These are phyloP conservation scores for Pholiota microspora DNA, from an alignment of 768 basidiomycete species.

Conservation along the genomic window DNA sequence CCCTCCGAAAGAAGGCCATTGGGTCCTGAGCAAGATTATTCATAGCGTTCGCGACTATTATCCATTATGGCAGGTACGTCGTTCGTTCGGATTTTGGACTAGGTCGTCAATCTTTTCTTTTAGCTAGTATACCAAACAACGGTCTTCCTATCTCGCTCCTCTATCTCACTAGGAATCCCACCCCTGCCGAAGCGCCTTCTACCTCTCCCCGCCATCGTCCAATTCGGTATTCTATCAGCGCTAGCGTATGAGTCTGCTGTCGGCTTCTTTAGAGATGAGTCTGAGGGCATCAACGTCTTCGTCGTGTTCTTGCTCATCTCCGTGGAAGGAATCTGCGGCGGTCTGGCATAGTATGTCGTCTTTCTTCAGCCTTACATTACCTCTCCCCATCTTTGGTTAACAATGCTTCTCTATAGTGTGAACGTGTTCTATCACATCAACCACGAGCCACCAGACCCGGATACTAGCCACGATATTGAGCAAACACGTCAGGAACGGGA, in stretches of 20 bases:
- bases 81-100: too few relatives aligned
- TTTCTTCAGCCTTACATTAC: background rate
- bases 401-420: slow-evolving; percentile 49
- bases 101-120: background rate
- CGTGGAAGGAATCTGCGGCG: slow-evolving; percentile 90
- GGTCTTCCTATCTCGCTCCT: slow-evolving; percentile 91
- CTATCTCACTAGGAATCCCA: slow-evolving; percentile 81
- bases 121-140: slow-evolving; percentile 87
- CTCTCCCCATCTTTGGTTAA: background rate
- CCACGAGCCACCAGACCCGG: slow-evolving; percentile 57
- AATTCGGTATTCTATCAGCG: slow-evolving; percentile 61
- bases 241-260: slow-evolving; percentile 67
- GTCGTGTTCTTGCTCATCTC: slow-evolving; percentile 77
- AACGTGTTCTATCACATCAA: slow-evolving; percentile 86
- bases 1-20: slow-evolving; percentile 57
- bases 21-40: slow-evolving; percentile 74
- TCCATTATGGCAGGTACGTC: slow-evolving; percentile 83
- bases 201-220: slow-evolving; percentile 72
- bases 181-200: slow-evolving; percentile 71
- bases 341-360: slow-evolving; percentile 78
- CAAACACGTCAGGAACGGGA: slow-evolving; percentile 74
- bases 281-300: slow-evolving; percentile 46
- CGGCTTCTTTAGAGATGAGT: slow-evolving; percentile 49
- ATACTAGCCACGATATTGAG: slow-evolving; percentile 48
- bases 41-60: slow-evolving; percentile 90